Evolutionary conservation across 129 eudicot genomes (phyloP).

Genomic region (Centrapalus pauciflorus): DNA sequence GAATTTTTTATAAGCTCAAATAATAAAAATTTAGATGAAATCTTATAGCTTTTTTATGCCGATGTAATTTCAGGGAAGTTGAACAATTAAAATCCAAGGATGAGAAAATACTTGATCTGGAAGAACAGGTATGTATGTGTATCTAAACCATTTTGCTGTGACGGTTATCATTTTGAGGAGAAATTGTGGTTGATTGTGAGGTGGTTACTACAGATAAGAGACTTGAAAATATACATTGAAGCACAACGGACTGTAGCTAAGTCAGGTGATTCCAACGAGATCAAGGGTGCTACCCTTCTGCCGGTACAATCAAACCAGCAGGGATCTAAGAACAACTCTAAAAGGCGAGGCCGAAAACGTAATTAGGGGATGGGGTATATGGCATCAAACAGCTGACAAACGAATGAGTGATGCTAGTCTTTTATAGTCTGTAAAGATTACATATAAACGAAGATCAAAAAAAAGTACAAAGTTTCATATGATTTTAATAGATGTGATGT

Average conservation of each 20-base stretch:
- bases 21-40: no score
- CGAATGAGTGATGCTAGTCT: no score
- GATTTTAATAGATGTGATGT: no score
- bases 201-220: slow-evolving; percentile 76
- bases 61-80: slow-evolving; percentile 42
- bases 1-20: no score
- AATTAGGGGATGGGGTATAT: no score
- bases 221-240: slow-evolving; percentile 60
- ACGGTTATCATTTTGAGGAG: neutral
- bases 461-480: no score
- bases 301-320: slow-evolving; percentile 58
- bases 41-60: neutral
- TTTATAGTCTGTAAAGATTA: no score
- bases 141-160: neutral
- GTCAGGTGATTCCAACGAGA: slow-evolving; percentile 42
- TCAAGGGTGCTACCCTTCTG: slow-evolving; percentile 74
- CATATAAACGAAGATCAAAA: no score
- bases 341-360: slow-evolving; percentile 61
- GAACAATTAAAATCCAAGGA: slow-evolving; percentile 38
- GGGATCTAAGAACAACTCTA: slow-evolving; percentile 36
- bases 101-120: slow-evolving; percentile 59
- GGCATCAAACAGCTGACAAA: no score
- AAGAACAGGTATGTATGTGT: slow-evolving; percentile 73
- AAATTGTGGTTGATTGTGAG: neutral
- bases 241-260: slow-evolving; percentile 58